Evolutionary conservation across 75 land plant species (phyloP), one percentile per base, ranked within the genome.

Genomic region (Larix kaempferi): DNA sequence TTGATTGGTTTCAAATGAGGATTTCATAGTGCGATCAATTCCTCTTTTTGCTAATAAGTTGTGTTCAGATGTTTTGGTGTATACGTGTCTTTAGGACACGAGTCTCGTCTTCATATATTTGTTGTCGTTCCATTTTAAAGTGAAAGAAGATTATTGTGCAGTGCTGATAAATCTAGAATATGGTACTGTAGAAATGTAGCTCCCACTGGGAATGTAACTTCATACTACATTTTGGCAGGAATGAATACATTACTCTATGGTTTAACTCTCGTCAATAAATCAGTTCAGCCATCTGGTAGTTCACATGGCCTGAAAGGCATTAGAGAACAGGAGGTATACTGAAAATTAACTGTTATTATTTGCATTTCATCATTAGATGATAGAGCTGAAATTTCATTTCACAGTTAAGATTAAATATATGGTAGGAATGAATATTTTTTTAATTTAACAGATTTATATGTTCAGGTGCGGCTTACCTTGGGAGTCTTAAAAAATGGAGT

Each of bases 231-330:
- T 82, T 17, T 81, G 76, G 59, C 86, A 97, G 99, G 99, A 81
- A 92, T 97, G 99, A 97, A 95, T 84, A 94, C 99, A 11, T 85
- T 97, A 55, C 83, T 97, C 25, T 95, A 98, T 95, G 94, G 98
- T 73, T 93, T 97, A 71, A 93, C 91, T 59, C 86, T 92, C 86
- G 84, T 89, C 33, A 94, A 94, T 86, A 27, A 82, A 54, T 88
- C 93, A 37, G 85, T 83, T n/a, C 86, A 84, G 35, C 16, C 88
- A 4, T 77, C 81, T 27, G 80, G 76, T 29, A 80, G 44, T 37
- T 71, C 91, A 22, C 85, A 85, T 73, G 84, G 82, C 66, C 85
- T 91, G 60, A 91, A 92, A 82, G 98, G 99, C 67, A 87, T 97
- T 94, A 88, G 94, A 72, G 99, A 98, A 74, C 95, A 98, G 75